Percentiles rank a stretch among this genome's conserved stretches.
Conservation (phyloP, 306 rosid species). For the Dalbergia cochinchinensis region DNA sequence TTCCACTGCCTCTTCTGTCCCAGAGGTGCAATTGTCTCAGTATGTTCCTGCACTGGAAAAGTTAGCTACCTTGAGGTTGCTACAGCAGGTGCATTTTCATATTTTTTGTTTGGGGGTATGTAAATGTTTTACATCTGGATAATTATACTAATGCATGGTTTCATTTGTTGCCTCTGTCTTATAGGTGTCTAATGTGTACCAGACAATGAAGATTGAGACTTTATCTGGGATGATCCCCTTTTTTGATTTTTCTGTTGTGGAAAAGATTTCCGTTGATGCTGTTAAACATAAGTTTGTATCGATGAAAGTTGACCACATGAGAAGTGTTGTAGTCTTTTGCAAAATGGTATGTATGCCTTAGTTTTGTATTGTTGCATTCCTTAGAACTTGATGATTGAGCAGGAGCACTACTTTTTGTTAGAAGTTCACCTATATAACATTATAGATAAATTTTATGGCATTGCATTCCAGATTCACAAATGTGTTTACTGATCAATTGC, state of each 20-base stretch:
- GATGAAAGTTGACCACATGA: constrained; percentile 92
- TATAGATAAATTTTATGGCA: not conserved
- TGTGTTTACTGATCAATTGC: not conserved
- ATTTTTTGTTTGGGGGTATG: not conserved
- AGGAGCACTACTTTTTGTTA: not conserved
- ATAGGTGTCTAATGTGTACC: constrained; percentile 91
- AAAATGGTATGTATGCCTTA: constrained; percentile 48
- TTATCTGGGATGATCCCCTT: constrained; percentile 85
- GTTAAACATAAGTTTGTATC: constrained; percentile 86
- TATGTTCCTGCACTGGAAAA: constrained; percentile 81
- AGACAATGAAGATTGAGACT: constrained; percentile 82
- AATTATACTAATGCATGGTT: not conserved
- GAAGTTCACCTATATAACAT: not conserved
- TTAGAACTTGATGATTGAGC: not conserved
- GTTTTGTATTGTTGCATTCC: not conserved
- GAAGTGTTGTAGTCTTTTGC: constrained; percentile 62
- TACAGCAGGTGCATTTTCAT: constrained; percentile 77
- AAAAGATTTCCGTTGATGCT: constrained; percentile 95
- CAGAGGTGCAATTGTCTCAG: constrained; percentile 87
- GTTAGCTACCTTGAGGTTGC: constrained; percentile 91
- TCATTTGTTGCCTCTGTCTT: constrained; percentile 15
- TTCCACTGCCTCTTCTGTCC: constrained; percentile 89
- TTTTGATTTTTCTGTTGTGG: constrained; percentile 77
- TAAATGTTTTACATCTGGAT: not conserved
- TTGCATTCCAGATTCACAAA: not conserved